Percentiles rank a stretch among this genome's conserved stretches.
Conservation (phyloP, 805 yeast genomes). For the Sugiyamaella lignohabitans region DNA sequence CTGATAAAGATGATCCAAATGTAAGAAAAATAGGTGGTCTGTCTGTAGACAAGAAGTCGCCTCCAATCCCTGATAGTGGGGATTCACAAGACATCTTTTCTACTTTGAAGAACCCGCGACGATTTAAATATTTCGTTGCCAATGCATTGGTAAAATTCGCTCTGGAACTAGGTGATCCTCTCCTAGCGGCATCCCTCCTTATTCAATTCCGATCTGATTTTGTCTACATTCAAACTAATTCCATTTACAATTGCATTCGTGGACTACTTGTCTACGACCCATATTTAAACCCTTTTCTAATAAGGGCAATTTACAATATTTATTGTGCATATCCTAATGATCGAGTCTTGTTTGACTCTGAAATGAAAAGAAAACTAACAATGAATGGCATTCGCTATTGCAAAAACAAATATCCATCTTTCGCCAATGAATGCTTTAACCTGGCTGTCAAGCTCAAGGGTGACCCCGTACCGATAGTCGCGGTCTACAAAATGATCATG, state of each 20-base stretch:
- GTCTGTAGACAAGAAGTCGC: not conserved
- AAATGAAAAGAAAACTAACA: slow-evolving; percentile 9
- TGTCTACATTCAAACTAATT: slow-evolving; percentile 2
- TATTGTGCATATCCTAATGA: slow-evolving; percentile 2
- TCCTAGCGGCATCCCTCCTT: slow-evolving; percentile 11
- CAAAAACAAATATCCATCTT: slow-evolving; percentile 7
- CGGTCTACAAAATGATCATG: slow-evolving; percentile 11
- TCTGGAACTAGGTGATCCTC: slow-evolving; percentile 9
- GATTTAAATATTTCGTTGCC: not conserved
- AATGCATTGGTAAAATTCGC: slow-evolving; percentile 8
- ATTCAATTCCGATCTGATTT: not conserved
- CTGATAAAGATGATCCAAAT: not conserved
- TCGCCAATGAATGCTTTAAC: slow-evolving; percentile 13
- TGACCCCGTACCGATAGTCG: slow-evolving; percentile 10
- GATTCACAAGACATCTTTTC: not conserved
- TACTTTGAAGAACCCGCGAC: not conserved
- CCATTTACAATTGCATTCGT: slow-evolving; percentile 6
- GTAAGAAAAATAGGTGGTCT: too few species aligned
- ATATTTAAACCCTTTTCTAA: not conserved
- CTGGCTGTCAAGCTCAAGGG: slow-evolving; percentile 8
- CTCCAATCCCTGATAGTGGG: not conserved
- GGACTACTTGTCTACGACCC: slow-evolving; percentile 12
- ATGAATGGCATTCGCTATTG: slow-evolving; percentile 8
- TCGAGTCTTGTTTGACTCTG: slow-evolving; percentile 3
- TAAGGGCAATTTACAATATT: slow-evolving; percentile 10